Evolutionary conservation across 495 filamentous ascomycete genomes (phyloP).

Genomic region (Penicillium manginii): DNA sequence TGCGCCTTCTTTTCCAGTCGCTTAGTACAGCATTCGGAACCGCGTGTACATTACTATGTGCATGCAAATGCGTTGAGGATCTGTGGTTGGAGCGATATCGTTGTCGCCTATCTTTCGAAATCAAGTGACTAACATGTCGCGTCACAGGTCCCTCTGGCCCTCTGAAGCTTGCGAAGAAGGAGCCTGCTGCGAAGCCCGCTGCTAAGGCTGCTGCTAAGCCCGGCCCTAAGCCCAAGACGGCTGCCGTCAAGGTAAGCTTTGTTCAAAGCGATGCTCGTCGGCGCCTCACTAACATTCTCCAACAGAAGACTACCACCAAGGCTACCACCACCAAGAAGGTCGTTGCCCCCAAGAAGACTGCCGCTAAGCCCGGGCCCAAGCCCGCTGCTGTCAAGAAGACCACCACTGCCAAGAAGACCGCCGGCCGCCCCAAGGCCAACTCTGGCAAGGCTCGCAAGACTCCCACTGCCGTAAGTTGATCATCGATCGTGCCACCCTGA

Average conservation of each 20-base stretch:
- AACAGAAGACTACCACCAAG: conserved; percentile 29
- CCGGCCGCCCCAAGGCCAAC: conserved; percentile 51
- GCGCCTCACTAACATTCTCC: neutral
- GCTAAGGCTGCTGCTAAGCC: conserved; percentile 56
- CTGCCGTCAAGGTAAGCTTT: conserved; percentile 23
- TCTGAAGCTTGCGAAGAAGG: conserved; percentile 96
- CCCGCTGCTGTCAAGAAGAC: conserved; percentile 36
- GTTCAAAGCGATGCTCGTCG: neutral
- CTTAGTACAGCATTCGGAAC: neutral
- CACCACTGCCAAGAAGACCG: conserved; percentile 33
- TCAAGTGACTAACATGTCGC: conserved; percentile 42
- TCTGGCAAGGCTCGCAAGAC: conserved; percentile 60
- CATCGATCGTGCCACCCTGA: neutral
- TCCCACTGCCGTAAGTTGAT: conserved; percentile 44
- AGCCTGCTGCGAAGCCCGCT: conserved; percentile 54
- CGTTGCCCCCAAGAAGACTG: conserved; percentile 51
- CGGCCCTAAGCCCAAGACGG: conserved; percentile 30
- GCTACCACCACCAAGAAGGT: conserved; percentile 50
- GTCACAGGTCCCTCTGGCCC: conserved; percentile 80
- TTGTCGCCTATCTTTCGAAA: neutral
- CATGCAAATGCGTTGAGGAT: neutral
- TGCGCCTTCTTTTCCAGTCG: neutral
- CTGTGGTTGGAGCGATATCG: neutral
- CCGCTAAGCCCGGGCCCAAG: conserved; percentile 30
- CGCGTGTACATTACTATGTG: neutral